Evolutionary conservation across 108 stramenopile species (phyloP), one percentile per base, ranked within the genome.

Genomic region (Cyclotella sp.): DNA sequence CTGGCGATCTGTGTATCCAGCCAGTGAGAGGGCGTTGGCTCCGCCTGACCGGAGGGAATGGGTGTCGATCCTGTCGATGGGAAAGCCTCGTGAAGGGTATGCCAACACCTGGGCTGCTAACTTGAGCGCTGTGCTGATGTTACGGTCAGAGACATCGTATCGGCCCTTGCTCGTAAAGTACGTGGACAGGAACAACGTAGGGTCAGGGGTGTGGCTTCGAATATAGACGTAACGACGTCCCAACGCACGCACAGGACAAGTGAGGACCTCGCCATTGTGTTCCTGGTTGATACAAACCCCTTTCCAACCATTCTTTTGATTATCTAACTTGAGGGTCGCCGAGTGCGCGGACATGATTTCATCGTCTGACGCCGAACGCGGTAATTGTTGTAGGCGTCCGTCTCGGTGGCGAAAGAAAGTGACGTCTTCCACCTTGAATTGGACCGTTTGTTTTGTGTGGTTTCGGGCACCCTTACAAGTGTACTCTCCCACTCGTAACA

Each of bases 371-470:
- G 70, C 70, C 16, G 7, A 26, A 0, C 58, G 57, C 4, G 58
- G 57, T 12, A 72, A 41, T 26, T 19, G 15, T 9, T 58, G 21
- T 8, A 58, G 40, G n/a, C 41, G 28, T 1, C 70, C 39, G 3
- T 19, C 29, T n/a, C 4, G 34, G 16, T 60, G 58, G 21, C 54
- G 45, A 46, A 70, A 70, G 30, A 70, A 55, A 1, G 27, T 30
- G n/a, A n/a, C n/a, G n/a, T n/a, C n/a, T n/a, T n/a, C n/a, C n/a
- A n/a, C n/a, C n/a, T n/a, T n/a, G n/a, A 72, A 72, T 45, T 60
- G 70, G 42, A 59, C 57, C 16, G 70, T 72, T 72, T 60, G 55
- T 44, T 59, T 72, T 24, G 11, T 42, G 10, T 59, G 3, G 18
- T n/a, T 44, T 27, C 70, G 16, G 7, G 19, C 21, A n/a, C n/a